Evolutionary conservation across 106 monocot genomes (phyloP).

Genomic region (Allium sativum): DNA sequence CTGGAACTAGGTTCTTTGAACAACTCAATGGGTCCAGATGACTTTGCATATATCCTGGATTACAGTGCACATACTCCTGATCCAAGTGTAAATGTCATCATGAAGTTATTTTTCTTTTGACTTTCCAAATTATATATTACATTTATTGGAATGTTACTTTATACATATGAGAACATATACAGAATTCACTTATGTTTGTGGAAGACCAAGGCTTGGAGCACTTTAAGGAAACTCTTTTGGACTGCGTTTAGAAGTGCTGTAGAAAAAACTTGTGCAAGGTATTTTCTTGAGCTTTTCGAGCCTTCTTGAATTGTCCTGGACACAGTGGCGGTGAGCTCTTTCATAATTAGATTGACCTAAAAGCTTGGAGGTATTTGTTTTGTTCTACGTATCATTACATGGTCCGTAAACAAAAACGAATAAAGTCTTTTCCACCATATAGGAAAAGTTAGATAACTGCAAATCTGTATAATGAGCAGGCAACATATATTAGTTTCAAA

Average conservation of each 20-base stretch:
- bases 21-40: slow-evolving; percentile 16
- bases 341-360: slow-evolving; percentile 83
- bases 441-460: too few species aligned
- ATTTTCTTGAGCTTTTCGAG: slow-evolving; percentile 80
- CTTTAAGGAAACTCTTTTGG: slow-evolving; percentile 86
- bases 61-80: slow-evolving; percentile 51
- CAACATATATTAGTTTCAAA: too few species aligned
- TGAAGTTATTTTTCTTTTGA: background rate
- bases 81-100: slow-evolving; percentile 34
- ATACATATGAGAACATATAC: too few species aligned
- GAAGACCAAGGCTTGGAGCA: slow-evolving; percentile 62
- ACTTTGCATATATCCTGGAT: slow-evolving; percentile 47
- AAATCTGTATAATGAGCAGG: too few species aligned
- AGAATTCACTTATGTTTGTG: too few species aligned
- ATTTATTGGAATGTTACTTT: too few species aligned
- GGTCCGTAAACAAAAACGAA: too few species aligned
- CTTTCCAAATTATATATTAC: too few species aligned
- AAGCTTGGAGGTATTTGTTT: slow-evolving; percentile 41
- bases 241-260: slow-evolving; percentile 65
- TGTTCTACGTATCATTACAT: background rate
- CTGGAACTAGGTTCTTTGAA: slow-evolving; percentile 15
- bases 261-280: slow-evolving; percentile 67
- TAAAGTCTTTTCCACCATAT: too few species aligned
- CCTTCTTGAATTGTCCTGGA: slow-evolving; percentile 88
- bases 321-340: slow-evolving; percentile 49